These are phyloP conservation scores for Mrakia gelida DNA, from an alignment of 768 basidiomycete species.

Conservation along the genomic window DNA sequence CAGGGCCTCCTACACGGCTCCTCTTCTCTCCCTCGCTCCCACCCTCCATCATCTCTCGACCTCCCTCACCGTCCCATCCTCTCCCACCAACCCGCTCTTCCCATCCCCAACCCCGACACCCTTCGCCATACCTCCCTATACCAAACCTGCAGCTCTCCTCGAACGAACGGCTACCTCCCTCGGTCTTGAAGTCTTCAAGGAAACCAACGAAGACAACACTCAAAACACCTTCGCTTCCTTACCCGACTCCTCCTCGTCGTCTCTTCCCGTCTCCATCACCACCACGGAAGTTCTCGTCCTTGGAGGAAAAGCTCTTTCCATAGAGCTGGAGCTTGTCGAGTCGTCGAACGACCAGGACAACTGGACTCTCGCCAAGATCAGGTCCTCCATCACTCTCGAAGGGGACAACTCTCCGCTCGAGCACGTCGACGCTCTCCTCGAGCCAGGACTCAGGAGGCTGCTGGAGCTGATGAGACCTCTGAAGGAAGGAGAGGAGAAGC, in stretches of 20 bases:
- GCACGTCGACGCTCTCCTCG: slow-evolving; percentile 5
- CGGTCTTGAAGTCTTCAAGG: slow-evolving; percentile 29
- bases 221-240: background rate
- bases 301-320: slow-evolving; percentile 18
- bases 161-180: slow-evolving; percentile 16
- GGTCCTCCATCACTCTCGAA: background rate
- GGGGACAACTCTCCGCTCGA: background rate
- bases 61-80: slow-evolving; percentile 4
- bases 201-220: background rate
- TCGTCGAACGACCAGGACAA: background rate
- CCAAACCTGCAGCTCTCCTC: slow-evolving; percentile 1
- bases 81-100: background rate
- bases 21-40: slow-evolving; percentile 1
- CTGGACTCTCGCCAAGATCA: slow-evolving; percentile 4
- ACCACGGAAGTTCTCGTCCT: slow-evolving; percentile 21
- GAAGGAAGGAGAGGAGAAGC: background rate
- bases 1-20: background rate
- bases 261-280: background rate
- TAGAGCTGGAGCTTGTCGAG: slow-evolving; percentile 23
- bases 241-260: background rate
- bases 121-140: background rate
- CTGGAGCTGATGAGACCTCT: background rate
- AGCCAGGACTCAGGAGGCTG: background rate
- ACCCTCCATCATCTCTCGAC: slow-evolving; percentile 3
- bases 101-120: background rate